Percentiles rank a stretch among this genome's conserved stretches.
Evolutionary conservation across 2,329 filamentous ascomycete species (phyloP).

Genomic region (Cytospora chrysosperma): DNA sequence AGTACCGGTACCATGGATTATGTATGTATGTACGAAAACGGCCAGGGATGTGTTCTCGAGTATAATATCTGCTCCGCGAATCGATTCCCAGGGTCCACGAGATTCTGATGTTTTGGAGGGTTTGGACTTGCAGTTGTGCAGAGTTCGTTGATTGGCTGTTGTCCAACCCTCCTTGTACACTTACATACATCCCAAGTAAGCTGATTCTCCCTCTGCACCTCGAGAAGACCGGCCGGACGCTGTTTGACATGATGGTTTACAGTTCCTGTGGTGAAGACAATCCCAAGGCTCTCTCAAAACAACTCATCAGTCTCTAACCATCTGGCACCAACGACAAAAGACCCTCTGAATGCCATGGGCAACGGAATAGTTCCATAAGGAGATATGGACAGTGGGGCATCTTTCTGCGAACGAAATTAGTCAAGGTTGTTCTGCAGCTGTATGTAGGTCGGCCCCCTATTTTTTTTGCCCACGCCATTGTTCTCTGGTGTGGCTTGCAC

Average conservation of each 20-base stretch:
- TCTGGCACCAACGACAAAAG: not conserved
- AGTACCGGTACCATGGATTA: not conserved
- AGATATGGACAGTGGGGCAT: slow-evolving; percentile 5
- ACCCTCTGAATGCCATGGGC: not conserved
- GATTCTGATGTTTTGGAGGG: not conserved
- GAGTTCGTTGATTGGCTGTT: slow-evolving; percentile 5
- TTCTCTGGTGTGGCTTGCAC: slow-evolving; percentile 21
- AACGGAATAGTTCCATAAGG: slow-evolving; percentile 5
- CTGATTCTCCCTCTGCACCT: not conserved
- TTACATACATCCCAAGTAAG: not conserved
- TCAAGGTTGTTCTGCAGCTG: slow-evolving; percentile 23
- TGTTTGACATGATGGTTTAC: not conserved
- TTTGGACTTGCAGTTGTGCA: slow-evolving; percentile 11
- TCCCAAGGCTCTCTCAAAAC: not conserved
- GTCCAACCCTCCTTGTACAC: not conserved
- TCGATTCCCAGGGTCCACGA: slow-evolving; percentile 14
- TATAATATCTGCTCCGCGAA: not conserved
- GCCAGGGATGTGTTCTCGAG: not conserved
- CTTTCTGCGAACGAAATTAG: slow-evolving; percentile 17
- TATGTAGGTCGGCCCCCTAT: slow-evolving; percentile 12
- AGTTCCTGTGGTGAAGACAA: not conserved
- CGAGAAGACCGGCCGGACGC: not conserved
- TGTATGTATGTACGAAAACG: not conserved
- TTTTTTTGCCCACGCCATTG: no score
- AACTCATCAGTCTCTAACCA: not conserved